Percentiles rank a stretch among this genome's conserved stretches.
Conservation (phyloP, 805 yeast species). For the Kockiozyma suomiensis region DNA sequence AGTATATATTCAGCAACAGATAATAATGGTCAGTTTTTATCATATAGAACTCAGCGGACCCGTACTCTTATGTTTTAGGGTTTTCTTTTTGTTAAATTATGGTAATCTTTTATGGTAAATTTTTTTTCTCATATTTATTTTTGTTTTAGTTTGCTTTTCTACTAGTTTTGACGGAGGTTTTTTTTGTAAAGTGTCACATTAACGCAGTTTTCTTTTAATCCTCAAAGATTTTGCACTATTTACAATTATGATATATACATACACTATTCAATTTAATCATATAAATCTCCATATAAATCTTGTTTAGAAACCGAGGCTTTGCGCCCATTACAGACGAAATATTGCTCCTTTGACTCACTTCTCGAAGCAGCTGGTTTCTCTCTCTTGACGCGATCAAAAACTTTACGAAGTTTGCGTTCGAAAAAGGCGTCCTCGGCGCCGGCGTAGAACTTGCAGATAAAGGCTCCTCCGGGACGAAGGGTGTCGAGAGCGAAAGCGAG, state of each 20-base stretch:
- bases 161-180: too few relatives aligned
- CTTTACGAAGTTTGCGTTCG: constrained; percentile 58
- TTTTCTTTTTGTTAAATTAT: too few relatives aligned
- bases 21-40: not conserved
- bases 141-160: not conserved
- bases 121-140: not conserved
- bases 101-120: not conserved
- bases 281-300: constrained; percentile 20
- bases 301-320: constrained; percentile 32
- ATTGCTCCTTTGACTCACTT: constrained; percentile 77
- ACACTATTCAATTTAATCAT: not conserved
- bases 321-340: constrained; percentile 68
- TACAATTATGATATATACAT: not conserved
- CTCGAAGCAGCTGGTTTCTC: constrained; percentile 84
- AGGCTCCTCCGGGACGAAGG: constrained; percentile 68
- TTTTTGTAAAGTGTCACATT: not conserved
- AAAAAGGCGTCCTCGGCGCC: constrained; percentile 75
- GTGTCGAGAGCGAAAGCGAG: constrained; percentile 70
- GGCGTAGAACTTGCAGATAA: constrained; percentile 81
- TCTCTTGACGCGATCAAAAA: constrained; percentile 64
- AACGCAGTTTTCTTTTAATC: not conserved
- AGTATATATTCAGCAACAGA: not conserved
- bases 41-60: too few relatives aligned
- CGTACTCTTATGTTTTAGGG: too few relatives aligned
- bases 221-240: not conserved